Conservation (phyloP, 1,284 basidiomycete species). For the Cutaneotrichosporon mucoides region DNA sequence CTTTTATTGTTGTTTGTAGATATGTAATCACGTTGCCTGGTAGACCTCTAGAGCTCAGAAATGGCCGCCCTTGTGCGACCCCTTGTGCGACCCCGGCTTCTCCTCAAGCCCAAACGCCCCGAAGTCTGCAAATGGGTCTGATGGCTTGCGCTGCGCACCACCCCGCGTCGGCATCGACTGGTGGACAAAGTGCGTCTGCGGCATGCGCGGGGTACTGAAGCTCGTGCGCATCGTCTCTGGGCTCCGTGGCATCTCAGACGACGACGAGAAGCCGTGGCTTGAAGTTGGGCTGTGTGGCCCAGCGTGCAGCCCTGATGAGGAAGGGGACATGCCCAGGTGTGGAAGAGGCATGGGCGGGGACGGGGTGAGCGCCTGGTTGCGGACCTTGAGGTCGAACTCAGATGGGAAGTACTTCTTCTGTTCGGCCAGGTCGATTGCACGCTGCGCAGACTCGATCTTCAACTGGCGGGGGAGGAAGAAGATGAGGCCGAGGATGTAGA, state of each 20-base stretch:
- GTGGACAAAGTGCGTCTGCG: background rate
- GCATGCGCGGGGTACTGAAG: background rate
- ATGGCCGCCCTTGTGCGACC: background rate
- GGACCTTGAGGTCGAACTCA: conserved; percentile 3
- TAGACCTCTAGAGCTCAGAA: background rate
- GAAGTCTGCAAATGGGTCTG: background rate
- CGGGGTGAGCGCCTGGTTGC: conserved; percentile 5
- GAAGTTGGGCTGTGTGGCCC: background rate
- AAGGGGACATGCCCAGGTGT: background rate
- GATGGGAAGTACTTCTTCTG: conserved; percentile 10
- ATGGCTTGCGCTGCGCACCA: background rate
- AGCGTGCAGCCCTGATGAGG: background rate
- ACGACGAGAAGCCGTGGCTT: background rate
- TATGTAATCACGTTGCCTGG: too few relatives aligned
- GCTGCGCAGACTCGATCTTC: conserved; percentile 11
- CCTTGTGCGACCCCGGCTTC: too few relatives aligned
- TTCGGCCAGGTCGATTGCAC: conserved; percentile 4
- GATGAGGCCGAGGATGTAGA: conserved; percentile 25
- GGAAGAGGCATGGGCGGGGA: conserved; percentile 6
- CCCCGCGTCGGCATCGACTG: background rate
- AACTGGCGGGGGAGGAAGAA: conserved; percentile 24
- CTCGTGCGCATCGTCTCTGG: background rate
- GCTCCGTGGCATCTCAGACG: background rate
- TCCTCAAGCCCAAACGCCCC: too few relatives aligned
- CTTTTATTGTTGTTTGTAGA: too few relatives aligned